Conservation (phyloP, 495 filamentous ascomycete genomes). For the Trichoderma parareesei region DNA sequence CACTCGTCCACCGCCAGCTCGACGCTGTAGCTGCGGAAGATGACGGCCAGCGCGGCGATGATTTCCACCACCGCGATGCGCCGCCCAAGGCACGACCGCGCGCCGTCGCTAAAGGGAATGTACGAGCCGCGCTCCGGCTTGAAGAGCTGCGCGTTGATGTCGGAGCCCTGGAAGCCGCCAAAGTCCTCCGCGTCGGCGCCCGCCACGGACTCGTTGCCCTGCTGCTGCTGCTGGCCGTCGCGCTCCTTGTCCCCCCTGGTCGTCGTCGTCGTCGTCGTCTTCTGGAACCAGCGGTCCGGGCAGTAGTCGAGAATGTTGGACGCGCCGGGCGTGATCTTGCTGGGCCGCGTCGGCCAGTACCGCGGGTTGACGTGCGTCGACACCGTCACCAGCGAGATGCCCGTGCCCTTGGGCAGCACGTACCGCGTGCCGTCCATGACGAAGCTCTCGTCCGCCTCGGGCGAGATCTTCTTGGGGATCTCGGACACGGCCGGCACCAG, state of each 20-base stretch:
- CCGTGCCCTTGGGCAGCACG: constrained; percentile 39
- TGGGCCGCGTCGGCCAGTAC: constrained; percentile 49
- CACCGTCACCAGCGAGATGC: constrained; percentile 38
- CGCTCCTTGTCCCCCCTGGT: no score
- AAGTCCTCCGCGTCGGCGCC: constrained; percentile 42
- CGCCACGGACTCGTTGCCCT: constrained; percentile 16
- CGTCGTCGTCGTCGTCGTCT: background rate
- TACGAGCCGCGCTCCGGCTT: constrained; percentile 55
- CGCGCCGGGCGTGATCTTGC: constrained; percentile 24
- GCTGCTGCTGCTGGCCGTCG: constrained; percentile 1
- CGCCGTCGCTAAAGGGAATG: constrained; percentile 67
- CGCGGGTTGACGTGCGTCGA: constrained; percentile 53
- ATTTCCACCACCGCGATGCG: constrained; percentile 74
- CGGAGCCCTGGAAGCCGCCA: constrained; percentile 44
- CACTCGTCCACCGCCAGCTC: constrained; percentile 57
- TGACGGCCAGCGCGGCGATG: constrained; percentile 54
- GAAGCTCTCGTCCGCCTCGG: constrained; percentile 40
- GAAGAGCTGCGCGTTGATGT: constrained; percentile 47
- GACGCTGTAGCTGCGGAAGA: constrained; percentile 57
- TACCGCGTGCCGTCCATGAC: constrained; percentile 41
- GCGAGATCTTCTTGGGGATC: constrained; percentile 51
- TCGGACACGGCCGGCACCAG: constrained; percentile 51
- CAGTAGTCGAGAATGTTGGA: constrained; percentile 39
- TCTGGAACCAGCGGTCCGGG: constrained; percentile 40
- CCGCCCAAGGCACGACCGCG: constrained; percentile 58